Base-by-base conservation (phyloP, 331 rosid species). In the Malus hybrid region DNA sequence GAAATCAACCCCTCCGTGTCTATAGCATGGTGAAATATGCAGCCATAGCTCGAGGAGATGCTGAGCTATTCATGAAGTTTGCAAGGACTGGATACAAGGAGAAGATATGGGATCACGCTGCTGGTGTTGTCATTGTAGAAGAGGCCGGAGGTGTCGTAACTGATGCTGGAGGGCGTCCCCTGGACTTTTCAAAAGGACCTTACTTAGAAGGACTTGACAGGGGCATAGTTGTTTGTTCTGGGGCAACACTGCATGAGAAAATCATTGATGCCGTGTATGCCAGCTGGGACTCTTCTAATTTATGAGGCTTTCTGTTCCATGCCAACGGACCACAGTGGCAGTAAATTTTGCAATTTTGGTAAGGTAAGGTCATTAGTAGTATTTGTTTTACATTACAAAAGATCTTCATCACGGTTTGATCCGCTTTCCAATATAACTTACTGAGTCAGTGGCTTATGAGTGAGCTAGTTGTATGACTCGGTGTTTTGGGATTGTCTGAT, bases 61-160 rank as follows among this genome's bases (percentile, higher is more conserved):
- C 88, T 19, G 88, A 85, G 76, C 76, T 85, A 19, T 82, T 85
- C 64, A 85, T 85, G 88, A 85, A 85, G 84, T 85, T 85, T 79
- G 88, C 86, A 11, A 70, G 88, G 64, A 65, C 86, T 7, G 86
- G 86, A 34, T 85, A 82, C 76, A 83, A 73, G 28, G 86, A 85
- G 73, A 85, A 85, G 82, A 80, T 85, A 70, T 85, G 88, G 88
- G 88, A 85, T 54, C 86, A 85, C 69, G 88, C 88, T 65, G 88
- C 88, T 36, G 88, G 88, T 67, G 84, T 82, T 70, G 76, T 82
- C 71, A 85, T 85, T 55, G 88, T 85, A 15, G 84, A 82, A 82
- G 88, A 81, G 76, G 83, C 88, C 0, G 88, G 88, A 16, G 88
- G 88, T 24, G 84, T 85, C 32, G 81, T 85, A 69, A 85, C 86